A percentile compares a stretch with the other conserved stretches of the same genome.
Conservation (phyloP, 441 rosid species). For the Erysimum cheiri region DNA sequence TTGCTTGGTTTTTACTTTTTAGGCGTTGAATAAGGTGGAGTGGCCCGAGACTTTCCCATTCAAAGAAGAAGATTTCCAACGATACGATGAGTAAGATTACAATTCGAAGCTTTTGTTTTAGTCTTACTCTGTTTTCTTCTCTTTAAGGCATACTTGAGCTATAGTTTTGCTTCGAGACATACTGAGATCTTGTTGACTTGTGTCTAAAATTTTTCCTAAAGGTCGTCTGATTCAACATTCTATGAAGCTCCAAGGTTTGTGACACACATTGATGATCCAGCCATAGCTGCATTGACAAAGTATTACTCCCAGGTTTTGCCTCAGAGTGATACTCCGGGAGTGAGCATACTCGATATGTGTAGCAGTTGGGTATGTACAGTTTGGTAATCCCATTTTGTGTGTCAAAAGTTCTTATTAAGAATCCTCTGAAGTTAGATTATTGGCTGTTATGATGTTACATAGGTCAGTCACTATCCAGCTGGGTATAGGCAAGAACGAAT, state of each 20-base stretch:
- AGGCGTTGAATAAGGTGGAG: conserved; percentile 76
- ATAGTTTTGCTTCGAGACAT: conserved; percentile 1
- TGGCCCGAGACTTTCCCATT: conserved; percentile 94
- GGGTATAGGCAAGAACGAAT: conserved; percentile 85
- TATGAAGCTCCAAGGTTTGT: conserved; percentile 87
- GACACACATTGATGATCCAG: conserved; percentile 87
- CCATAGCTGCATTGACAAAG: conserved; percentile 82
- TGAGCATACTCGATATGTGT: conserved; percentile 87
- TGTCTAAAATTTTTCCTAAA: too few species aligned
- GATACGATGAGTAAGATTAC: conserved; percentile 74
- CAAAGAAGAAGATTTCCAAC: conserved; percentile 90
- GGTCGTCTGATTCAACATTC: conserved; percentile 76
- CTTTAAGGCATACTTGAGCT: background rate
- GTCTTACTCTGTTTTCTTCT: conserved; percentile 28
- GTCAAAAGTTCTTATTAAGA: background rate
- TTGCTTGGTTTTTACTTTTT: conserved; percentile 21
- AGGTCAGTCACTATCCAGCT: conserved; percentile 92
- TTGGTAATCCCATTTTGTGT: background rate
- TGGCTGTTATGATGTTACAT: conserved; percentile 28
- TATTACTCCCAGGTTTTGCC: conserved; percentile 81
- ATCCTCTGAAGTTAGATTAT: background rate
- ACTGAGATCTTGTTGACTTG: conserved; percentile 12
- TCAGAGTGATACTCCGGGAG: conserved; percentile 75
- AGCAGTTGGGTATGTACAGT: conserved; percentile 87
- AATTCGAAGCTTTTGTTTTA: background rate